These are phyloP conservation scores for Telfairia occidentalis DNA, from an alignment of 331 rosid genomes.

Conservation along the genomic window DNA sequence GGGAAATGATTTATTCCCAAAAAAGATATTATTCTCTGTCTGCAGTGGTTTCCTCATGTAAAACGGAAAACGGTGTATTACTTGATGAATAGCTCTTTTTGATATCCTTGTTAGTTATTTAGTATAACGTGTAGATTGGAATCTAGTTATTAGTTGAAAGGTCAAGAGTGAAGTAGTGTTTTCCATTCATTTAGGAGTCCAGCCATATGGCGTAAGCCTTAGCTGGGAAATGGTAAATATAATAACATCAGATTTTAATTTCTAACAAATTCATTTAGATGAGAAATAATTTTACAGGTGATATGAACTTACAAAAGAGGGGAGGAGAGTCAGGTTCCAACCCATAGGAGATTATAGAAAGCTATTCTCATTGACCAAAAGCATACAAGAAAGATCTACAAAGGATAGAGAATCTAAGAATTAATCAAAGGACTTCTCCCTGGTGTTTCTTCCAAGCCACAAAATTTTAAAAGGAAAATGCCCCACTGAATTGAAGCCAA, in stretches of 20 bases:
- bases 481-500: background rate
- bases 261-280: background rate
- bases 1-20: background rate
- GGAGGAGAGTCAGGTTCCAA: background rate
- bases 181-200: background rate
- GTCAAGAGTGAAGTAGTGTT: background rate
- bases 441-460: background rate
- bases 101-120: background rate
- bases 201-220: background rate
- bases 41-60: background rate
- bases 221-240: background rate
- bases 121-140: background rate
- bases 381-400: background rate
- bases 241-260: background rate
- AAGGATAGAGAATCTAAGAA: background rate
- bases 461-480: background rate
- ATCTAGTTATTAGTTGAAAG: background rate
- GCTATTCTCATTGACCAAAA: background rate
- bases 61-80: background rate
- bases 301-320: background rate
- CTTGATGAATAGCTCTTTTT: background rate
- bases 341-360: background rate
- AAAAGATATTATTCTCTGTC: background rate
- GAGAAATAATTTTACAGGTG: background rate
- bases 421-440: background rate